Evolutionary conservation across 2,329 filamentous ascomycete genomes (phyloP).

Genomic region (Fusarium torreyae): DNA sequence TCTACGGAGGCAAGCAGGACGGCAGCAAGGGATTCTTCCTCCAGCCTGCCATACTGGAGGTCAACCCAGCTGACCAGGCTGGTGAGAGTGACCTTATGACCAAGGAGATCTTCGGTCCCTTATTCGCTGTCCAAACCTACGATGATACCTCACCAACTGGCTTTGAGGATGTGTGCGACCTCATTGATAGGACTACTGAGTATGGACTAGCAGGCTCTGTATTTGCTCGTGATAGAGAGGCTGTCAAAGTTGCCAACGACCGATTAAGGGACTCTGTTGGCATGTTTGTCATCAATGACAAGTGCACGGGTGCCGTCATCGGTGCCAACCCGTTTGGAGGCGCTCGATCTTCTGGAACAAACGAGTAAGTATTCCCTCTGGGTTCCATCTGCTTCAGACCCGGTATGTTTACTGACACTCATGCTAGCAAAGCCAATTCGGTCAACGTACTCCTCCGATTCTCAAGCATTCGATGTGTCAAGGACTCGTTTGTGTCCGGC

Average conservation of each 20-base stretch:
- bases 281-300: conserved; percentile 25
- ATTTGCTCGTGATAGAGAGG: conserved; percentile 18
- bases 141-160: conserved; percentile 4
- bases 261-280: conserved; percentile 16
- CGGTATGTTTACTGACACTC: not conserved
- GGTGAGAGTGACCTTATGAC: conserved; percentile 20
- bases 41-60: conserved; percentile 11
- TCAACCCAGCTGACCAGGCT: not conserved
- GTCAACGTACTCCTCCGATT: conserved; percentile 23
- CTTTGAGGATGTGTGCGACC: conserved; percentile 17
- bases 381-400: not conserved
- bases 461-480: conserved; percentile 24
- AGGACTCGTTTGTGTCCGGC: conserved; percentile 15
- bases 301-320: conserved; percentile 27
- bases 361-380: conserved; percentile 10
- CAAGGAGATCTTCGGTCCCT: conserved; percentile 17
- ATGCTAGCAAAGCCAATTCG: conserved; percentile 20
- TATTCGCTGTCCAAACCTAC: conserved; percentile 21
- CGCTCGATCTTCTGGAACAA: conserved; percentile 21
- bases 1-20: conserved; percentile 13
- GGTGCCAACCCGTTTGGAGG: conserved; percentile 25
- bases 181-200: conserved; percentile 21
- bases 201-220: conserved; percentile 22
- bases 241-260: conserved; percentile 13
- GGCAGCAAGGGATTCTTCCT: conserved; percentile 18